phyloP scores from a whole-genome alignment of 1,284 basidiomycete species.

The Austropuccinia psidii region DNA sequence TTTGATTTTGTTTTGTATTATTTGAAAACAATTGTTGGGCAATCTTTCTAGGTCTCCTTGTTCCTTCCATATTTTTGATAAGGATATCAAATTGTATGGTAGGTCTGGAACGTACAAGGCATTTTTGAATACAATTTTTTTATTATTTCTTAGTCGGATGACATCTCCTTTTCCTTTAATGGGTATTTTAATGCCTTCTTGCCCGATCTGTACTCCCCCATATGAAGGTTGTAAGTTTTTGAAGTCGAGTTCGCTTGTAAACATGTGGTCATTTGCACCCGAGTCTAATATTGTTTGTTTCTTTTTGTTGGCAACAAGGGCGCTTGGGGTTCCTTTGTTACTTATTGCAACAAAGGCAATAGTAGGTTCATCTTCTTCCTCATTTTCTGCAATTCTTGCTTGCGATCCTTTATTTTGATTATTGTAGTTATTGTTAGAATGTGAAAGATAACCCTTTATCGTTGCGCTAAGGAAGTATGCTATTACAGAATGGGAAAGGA shows the following conservation, averaged over 20 bases:
- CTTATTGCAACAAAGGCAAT: too few relatives aligned
- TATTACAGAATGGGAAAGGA: too few relatives aligned
- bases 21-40: neutral
- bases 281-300: neutral
- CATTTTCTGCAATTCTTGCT: too few relatives aligned
- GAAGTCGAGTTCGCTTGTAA: neutral
- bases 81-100: slow-evolving; percentile 13
- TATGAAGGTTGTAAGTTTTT: neutral
- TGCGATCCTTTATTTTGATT: too few relatives aligned
- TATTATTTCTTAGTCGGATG: neutral
- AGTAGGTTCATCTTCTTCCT: too few relatives aligned
- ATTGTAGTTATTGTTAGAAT: too few relatives aligned
- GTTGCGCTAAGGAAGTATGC: too few relatives aligned
- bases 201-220: slow-evolving; percentile 11
- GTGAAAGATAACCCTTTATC: too few relatives aligned
- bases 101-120: slow-evolving; percentile 7
- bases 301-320: too few relatives aligned
- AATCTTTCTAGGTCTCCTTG: neutral
- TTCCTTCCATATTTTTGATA: neutral
- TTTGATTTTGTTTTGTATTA: neutral
- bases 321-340: too few relatives aligned
- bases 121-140: slow-evolving; percentile 8
- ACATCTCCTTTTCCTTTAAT: slow-evolving; percentile 15
- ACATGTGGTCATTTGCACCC: neutral
- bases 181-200: slow-evolving; percentile 5